Percentiles rank a stretch among this genome's conserved stretches.
These are phyloP conservation scores for Candida dajiaensis DNA, from an alignment of 805 yeast species.

Conservation along the genomic window DNA sequence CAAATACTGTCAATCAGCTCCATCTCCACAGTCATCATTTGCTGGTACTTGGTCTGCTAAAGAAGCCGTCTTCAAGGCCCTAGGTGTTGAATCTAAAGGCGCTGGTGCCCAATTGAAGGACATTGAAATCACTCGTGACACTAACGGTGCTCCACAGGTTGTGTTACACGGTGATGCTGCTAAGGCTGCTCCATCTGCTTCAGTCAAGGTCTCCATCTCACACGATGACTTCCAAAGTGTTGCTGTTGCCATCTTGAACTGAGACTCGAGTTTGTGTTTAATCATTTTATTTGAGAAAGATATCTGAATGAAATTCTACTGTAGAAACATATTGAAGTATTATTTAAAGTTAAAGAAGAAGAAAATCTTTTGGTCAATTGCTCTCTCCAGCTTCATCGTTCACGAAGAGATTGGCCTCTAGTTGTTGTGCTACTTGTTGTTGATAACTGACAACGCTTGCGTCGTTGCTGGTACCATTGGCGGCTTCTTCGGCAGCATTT, in stretches of 20 bases:
- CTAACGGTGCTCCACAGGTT: constrained; percentile 72
- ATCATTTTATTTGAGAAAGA: background rate
- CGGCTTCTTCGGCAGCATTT: constrained; percentile 9
- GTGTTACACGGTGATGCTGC: constrained; percentile 70
- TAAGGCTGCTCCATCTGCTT: constrained; percentile 62
- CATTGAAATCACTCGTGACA: constrained; percentile 76
- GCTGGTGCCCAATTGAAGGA: constrained; percentile 93
- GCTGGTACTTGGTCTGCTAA: constrained; percentile 99
- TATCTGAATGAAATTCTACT: background rate
- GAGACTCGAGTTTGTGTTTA: background rate
- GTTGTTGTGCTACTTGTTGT: constrained; percentile 12
- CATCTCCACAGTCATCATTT: constrained; percentile 81
- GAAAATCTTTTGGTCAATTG: background rate
- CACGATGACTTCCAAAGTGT: constrained; percentile 97
- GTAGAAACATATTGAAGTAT: too few species aligned
- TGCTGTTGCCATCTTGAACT: constrained; percentile 75
- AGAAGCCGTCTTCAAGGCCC: constrained; percentile 96
- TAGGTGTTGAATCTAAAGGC: constrained; percentile 84
- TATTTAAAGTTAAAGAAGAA: background rate
- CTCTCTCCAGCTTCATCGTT: constrained; percentile 5
- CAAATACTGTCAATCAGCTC: constrained; percentile 65
- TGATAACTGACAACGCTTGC: constrained; percentile 4
- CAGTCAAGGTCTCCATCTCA: constrained; percentile 82
- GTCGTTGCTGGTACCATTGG: constrained; percentile 4
- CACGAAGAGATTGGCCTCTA: constrained; percentile 22